These are phyloP conservation scores for Dactylellina leptospora DNA, from an alignment of 2,329 filamentous ascomycete species.

Conservation along the genomic window DNA sequence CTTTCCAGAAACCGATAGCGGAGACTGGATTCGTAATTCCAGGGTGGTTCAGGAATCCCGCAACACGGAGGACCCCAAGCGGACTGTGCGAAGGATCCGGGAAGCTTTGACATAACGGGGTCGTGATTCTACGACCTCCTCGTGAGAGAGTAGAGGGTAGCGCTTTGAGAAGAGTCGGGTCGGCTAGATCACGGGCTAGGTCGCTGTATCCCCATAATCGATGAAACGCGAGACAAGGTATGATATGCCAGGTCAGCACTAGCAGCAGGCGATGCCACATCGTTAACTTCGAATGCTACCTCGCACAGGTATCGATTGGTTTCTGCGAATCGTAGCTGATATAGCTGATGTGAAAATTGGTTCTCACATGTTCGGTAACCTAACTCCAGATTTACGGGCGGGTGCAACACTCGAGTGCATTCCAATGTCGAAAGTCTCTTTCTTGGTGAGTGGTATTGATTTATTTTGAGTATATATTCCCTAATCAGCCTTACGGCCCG, in stretches of 20 bases:
- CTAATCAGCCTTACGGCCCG: too few species aligned
- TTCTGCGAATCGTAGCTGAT: too few species aligned
- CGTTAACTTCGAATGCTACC: too few species aligned
- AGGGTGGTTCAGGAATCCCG: constrained; percentile 32
- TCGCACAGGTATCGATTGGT: too few species aligned
- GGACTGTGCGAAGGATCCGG: background rate
- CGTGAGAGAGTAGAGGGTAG: constrained; percentile 11
- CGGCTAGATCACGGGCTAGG: constrained; percentile 2
- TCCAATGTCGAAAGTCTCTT: too few species aligned
- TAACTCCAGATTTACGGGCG: too few species aligned
- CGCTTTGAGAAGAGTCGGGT: constrained; percentile 4
- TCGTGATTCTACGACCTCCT: background rate
- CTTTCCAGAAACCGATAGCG: constrained; percentile 32
- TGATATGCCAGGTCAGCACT: background rate
- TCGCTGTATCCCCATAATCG: constrained; percentile 33
- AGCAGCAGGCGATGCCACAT: too few species aligned
- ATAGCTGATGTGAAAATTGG: too few species aligned
- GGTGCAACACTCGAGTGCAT: too few species aligned
- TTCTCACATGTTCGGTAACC: too few species aligned
- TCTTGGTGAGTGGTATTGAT: too few species aligned
- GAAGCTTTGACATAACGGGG: constrained; percentile 23
- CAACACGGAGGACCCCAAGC: constrained; percentile 14
- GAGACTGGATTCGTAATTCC: constrained; percentile 3
- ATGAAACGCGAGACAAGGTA: constrained; percentile 14
- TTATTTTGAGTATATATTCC: too few species aligned